Percentiles rank a stretch among this genome's conserved stretches.
These are phyloP conservation scores for Sarocladium oryzae DNA, from an alignment of 2,329 filamentous ascomycete species.

Conservation along the genomic window DNA sequence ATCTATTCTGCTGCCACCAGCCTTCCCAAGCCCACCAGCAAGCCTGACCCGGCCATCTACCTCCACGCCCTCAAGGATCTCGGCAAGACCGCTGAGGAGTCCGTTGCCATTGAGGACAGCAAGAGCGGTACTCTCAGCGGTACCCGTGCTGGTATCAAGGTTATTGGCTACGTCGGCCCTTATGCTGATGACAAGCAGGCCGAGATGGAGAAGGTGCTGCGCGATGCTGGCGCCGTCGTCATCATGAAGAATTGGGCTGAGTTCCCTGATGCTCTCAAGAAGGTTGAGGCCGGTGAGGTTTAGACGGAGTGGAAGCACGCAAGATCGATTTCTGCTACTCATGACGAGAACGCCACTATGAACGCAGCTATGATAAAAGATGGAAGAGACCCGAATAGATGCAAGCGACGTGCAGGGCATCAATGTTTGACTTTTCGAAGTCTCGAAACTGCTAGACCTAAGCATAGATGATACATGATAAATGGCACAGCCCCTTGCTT, in stretches of 20 bases:
- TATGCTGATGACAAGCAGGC: constrained; percentile 57
- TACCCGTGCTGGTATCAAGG: constrained; percentile 69
- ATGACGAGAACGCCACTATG: no score
- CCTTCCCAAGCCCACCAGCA: constrained; percentile 72
- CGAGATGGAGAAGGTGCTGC: constrained; percentile 58
- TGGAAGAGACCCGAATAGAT: not conserved
- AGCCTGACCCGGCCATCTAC: constrained; percentile 89
- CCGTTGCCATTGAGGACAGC: constrained; percentile 81
- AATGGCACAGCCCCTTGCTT: not conserved
- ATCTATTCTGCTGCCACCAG: constrained; percentile 80
- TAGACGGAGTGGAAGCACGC: constrained; percentile 13
- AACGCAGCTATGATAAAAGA: not conserved
- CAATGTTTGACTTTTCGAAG: not conserved
- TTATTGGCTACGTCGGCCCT: constrained; percentile 79
- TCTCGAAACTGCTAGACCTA: not conserved
- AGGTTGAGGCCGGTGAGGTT: constrained; percentile 36
- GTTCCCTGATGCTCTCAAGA: constrained; percentile 41
- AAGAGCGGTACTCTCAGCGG: constrained; percentile 73
- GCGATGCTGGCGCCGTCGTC: constrained; percentile 53
- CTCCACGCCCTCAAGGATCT: constrained; percentile 68
- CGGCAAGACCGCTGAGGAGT: constrained; percentile 64
- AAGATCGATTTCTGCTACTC: no score
- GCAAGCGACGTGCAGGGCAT: not conserved
- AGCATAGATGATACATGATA: constrained; percentile 4
- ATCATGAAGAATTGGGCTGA: constrained; percentile 57